These are phyloP conservation scores for Trichoderma sp. DNA, from an alignment of 2,329 filamentous ascomycete genomes.

Conservation along the genomic window DNA sequence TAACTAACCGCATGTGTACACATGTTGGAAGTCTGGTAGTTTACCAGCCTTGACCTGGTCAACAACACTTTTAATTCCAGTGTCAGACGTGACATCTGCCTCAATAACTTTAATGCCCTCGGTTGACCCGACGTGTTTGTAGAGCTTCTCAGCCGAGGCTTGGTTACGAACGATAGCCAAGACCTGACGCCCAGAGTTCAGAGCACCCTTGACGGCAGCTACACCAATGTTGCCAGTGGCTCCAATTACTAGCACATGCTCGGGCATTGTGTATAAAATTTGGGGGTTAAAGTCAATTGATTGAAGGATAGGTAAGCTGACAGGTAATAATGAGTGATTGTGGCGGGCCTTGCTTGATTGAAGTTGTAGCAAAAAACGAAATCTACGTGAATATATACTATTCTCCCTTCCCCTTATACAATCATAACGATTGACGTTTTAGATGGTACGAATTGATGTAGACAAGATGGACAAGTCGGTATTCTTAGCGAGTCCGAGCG, in stretches of 20 bases:
- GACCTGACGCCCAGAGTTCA: background rate
- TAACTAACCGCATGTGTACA: background rate
- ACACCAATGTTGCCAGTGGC: background rate
- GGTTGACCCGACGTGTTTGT: background rate
- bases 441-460: background rate
- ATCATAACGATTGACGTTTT: background rate
- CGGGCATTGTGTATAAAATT: background rate
- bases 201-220: background rate
- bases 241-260: background rate
- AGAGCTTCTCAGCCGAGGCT: background rate
- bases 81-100: background rate
- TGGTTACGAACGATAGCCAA: background rate
- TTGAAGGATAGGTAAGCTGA: background rate
- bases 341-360: background rate
- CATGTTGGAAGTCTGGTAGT: background rate
- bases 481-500: background rate
- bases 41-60: conserved; percentile 1
- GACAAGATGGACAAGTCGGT: background rate
- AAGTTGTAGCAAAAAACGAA: background rate
- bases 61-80: background rate
- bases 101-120: background rate
- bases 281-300: background rate
- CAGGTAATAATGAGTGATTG: background rate
- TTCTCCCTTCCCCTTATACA: background rate
- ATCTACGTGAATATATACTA: background rate